Evolutionary conservation across 2,329 filamentous ascomycete genomes (phyloP).

Genomic region (Epichloe scottii): DNA sequence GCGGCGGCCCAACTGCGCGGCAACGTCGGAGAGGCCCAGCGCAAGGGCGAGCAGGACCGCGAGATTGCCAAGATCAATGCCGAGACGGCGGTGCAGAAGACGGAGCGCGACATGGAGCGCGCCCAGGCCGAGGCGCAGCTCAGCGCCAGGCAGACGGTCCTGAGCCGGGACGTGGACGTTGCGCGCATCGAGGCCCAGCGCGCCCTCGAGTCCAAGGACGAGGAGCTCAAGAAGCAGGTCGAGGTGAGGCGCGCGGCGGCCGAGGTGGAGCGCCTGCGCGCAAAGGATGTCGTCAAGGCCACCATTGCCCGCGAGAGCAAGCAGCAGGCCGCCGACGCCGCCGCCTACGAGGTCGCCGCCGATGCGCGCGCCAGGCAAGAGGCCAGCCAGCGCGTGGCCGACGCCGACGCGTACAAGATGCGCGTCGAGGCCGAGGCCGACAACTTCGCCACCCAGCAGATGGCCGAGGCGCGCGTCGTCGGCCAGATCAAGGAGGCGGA

Average conservation of each 20-base stretch:
- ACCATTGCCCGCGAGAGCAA: conserved; percentile 54
- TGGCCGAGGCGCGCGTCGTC: conserved; percentile 47
- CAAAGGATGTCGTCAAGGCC: conserved; percentile 66
- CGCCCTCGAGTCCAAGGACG: conserved; percentile 61
- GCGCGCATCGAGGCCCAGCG: conserved; percentile 63
- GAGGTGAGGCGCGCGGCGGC: conserved; percentile 66
- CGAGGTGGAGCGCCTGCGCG: conserved; percentile 68
- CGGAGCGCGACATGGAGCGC: conserved; percentile 71
- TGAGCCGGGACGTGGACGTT: conserved; percentile 63
- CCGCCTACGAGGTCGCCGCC: conserved; percentile 51
- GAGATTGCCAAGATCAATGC: conserved; percentile 83
- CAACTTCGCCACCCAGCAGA: conserved; percentile 27
- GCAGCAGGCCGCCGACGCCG: conserved; percentile 55
- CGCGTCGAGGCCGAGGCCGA: conserved; percentile 31
- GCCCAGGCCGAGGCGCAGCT: conserved; percentile 67
- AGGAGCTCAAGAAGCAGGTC: conserved; percentile 68
- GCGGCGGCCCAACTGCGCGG: conserved; percentile 52
- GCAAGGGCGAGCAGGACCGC: conserved; percentile 68
- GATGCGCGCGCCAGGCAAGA: conserved; percentile 45
- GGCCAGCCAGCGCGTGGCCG: conserved; percentile 37
- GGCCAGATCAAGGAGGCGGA: conserved; percentile 62
- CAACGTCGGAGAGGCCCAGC: conserved; percentile 65
- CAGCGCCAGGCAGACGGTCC: conserved; percentile 57
- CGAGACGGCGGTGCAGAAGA: conserved; percentile 73
- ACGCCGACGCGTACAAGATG: conserved; percentile 39